Base-by-base conservation (phyloP, 169 alveolate genomes). In the Plasmodium yoelii region DNA sequence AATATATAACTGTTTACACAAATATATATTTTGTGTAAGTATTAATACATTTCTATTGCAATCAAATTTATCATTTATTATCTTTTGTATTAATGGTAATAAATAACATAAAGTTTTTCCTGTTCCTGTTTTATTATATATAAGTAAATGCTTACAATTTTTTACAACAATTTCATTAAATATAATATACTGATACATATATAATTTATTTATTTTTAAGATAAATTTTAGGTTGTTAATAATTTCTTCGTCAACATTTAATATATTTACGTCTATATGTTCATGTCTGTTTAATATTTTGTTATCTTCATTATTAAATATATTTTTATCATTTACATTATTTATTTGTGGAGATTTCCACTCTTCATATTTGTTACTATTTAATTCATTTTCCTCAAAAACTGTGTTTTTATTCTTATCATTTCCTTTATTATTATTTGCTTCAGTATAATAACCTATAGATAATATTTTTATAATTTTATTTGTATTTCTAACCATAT, bases 91-190 rank as follows among this genome's bases (percentile, higher is more conserved):
- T 68, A 88, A 88, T 55, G 95, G 95, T 75, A 88, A 49, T 68
- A 92, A 75, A 64, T 57, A 92, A 13, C 92, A 69, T 61, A 88
- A 70, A 19, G 94, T 88, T 87, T 92, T 92, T 15, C 94, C 93
- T 12, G 93, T 88, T 18, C 94, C 94, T 26, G 94, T 92, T 69
- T 77, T 77, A 57, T 77, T 77, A 56, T 63, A 77, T 7, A 77
- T 55, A 26, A 77, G 68, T 64, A 77, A 6, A 63, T 77, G 88
- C 46, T 64, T 77, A 12, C 63, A 63, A 77, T 64, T 63, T 34
- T 77, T 77, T 71, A 59, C 84, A 13, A 77, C 46, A 46, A 77
- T 77, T 64, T 77, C 88, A 44, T 77, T 77, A 49, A 39, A 77
- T 22, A 77, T 51, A n/a, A 77, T 77, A 59, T 64, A 77, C 10